A percentile compares a stretch with the other conserved stretches of the same genome.
Conservation (phyloP, 331 rosid genomes). For the Erythrophleum ivorense region DNA sequence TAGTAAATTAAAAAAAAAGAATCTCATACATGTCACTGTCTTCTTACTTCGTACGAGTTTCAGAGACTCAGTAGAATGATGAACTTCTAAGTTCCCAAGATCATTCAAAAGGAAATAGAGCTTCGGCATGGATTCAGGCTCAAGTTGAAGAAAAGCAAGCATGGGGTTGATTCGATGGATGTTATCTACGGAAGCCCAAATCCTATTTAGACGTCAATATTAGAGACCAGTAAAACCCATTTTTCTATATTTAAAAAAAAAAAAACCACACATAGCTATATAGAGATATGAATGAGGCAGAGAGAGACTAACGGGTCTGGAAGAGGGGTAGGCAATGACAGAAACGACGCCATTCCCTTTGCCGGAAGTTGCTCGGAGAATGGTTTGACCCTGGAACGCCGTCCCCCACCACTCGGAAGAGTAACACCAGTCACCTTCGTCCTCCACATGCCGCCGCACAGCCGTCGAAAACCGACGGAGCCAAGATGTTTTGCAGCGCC, state of each 20-base stretch:
- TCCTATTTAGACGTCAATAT: neutral
- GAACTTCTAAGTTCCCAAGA: neutral
- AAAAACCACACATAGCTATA: neutral
- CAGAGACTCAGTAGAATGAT: neutral
- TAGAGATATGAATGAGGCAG: neutral
- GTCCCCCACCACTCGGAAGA: conserved; percentile 95
- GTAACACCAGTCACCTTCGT: conserved; percentile 93
- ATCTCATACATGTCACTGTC: neutral
- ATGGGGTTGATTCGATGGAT: neutral
- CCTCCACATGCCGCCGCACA: conserved; percentile 58
- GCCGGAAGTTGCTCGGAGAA: conserved; percentile 75
- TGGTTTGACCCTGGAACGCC: conserved; percentile 52
- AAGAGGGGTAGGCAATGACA: conserved; percentile 75
- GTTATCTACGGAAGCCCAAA: neutral
- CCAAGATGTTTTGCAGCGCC: conserved; percentile 44
- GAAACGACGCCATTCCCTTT: conserved; percentile 87
- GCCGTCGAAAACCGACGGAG: conserved; percentile 69
- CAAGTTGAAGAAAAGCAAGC: neutral
- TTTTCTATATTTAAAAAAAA: neutral
- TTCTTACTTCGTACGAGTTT: neutral
- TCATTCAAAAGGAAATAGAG: neutral
- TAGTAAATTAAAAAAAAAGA: neutral
- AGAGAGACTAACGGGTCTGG: conserved; percentile 66
- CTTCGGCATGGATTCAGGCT: neutral
- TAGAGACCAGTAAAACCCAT: neutral